Conservation (phyloP, 1,139 yeast genomes). For the Citeromyces hawaiiensis region DNA sequence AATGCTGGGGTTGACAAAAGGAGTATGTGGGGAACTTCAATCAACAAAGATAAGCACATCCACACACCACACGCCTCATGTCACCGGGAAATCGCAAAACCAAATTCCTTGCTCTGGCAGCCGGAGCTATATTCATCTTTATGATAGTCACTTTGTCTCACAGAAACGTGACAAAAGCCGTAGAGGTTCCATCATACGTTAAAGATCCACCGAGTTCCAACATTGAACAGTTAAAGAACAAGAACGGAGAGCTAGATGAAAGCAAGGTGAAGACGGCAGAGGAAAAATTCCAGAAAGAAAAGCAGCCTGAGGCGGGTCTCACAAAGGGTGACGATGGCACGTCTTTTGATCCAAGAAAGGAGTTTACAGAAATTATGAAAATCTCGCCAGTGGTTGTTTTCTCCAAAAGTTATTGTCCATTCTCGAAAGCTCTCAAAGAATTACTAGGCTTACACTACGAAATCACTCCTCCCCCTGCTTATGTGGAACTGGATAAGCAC, state of each 20-base stretch:
- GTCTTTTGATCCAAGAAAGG: constrained; percentile 47
- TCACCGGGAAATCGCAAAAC: constrained; percentile 11
- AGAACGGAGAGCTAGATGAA: constrained; percentile 18
- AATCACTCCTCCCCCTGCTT: constrained; percentile 56
- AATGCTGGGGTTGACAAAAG: no score
- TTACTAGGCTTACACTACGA: constrained; percentile 50
- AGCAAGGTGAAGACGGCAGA: constrained; percentile 17
- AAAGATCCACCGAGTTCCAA: constrained; percentile 1
- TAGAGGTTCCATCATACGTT: constrained; percentile 4
- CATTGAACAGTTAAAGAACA: constrained; percentile 2
- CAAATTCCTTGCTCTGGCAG: constrained; percentile 14
- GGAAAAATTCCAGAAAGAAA: constrained; percentile 8
- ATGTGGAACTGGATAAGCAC: constrained; percentile 78
- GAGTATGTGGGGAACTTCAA: no score
- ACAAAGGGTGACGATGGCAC: constrained; percentile 8
- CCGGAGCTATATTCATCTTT: constrained; percentile 11
- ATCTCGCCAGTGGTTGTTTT: constrained; percentile 62
- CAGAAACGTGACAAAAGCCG: constrained; percentile 3
- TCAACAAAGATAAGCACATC: not conserved
- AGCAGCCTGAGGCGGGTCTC: not conserved
- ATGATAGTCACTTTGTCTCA: constrained; percentile 11
- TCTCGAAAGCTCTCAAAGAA: constrained; percentile 55
- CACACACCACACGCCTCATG: not conserved
- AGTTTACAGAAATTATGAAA: constrained; percentile 41
- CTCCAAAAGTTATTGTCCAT: constrained; percentile 67